A percentile compares a stretch with the other conserved stretches of the same genome.
These are phyloP conservation scores for Geotrichum histeridarum DNA, from an alignment of 1,139 yeast genomes.

Conservation along the genomic window DNA sequence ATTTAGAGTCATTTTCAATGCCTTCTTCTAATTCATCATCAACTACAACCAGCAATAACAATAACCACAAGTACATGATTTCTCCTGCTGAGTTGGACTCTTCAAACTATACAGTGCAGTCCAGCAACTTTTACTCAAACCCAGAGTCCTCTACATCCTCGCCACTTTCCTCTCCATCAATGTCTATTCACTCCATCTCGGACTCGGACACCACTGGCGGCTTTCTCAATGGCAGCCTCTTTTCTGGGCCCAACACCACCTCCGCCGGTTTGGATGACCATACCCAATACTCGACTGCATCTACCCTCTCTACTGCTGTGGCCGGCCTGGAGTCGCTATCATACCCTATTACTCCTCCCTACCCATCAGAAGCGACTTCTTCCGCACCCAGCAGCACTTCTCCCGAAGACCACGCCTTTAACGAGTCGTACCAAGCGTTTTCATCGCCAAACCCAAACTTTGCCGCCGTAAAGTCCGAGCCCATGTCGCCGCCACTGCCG, in stretches of 20 bases:
- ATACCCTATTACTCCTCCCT: slow-evolving; percentile 19
- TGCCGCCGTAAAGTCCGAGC: background rate
- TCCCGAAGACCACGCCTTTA: slow-evolving; percentile 27
- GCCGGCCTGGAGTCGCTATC: background rate
- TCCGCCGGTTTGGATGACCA: background rate
- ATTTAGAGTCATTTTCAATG: background rate
- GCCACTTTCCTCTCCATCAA: slow-evolving; percentile 12
- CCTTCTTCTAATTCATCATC: background rate
- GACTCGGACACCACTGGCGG: slow-evolving; percentile 13
- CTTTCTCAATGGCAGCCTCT: background rate
- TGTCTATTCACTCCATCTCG: slow-evolving; percentile 14
- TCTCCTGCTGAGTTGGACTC: background rate
- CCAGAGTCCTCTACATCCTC: slow-evolving; percentile 11
- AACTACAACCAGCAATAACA: background rate
- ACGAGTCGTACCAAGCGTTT: background rate
- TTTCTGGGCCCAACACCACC: background rate
- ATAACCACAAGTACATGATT: slow-evolving; percentile 6
- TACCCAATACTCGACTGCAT: slow-evolving; percentile 1
- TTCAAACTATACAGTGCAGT: background rate
- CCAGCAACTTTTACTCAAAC: background rate
- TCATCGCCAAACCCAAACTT: slow-evolving; percentile 1
- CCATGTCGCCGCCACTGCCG: background rate
- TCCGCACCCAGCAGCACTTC: slow-evolving; percentile 29
- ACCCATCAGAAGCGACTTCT: slow-evolving; percentile 12
- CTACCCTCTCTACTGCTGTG: background rate